phyloP scores from a whole-genome alignment of 1,284 basidiomycete genomes.

The Trametes hirsuta region DNA sequence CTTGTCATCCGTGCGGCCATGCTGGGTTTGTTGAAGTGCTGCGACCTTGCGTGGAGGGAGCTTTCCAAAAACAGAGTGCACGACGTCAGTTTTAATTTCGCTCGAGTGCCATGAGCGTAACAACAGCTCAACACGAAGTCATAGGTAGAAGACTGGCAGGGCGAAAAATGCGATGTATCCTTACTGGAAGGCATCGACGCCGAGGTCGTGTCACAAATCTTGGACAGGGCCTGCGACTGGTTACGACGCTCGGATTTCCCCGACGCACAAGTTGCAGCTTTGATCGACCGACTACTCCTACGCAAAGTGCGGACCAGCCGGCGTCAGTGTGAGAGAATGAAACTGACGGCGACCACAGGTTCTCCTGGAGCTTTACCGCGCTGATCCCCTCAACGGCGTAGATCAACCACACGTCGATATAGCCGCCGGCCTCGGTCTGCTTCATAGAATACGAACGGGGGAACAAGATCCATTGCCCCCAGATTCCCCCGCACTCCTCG shows the following conservation, averaged over 20 bases:
- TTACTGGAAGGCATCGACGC: constrained; percentile 74
- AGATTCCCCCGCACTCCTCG: constrained; percentile 53
- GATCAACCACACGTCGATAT: constrained; percentile 44
- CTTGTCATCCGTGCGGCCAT: constrained; percentile 74
- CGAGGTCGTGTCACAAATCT: constrained; percentile 54
- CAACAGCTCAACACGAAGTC: constrained; percentile 15
- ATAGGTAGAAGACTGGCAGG: constrained; percentile 86
- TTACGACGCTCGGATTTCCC: constrained; percentile 43
- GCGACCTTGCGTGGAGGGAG: constrained; percentile 84
- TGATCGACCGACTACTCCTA: constrained; percentile 57
- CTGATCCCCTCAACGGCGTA: constrained; percentile 40
- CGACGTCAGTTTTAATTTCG: constrained; percentile 60
- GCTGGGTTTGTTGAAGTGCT: constrained; percentile 79
- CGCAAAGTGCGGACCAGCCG: constrained; percentile 52
- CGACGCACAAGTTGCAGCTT: constrained; percentile 31
- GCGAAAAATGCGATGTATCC: constrained; percentile 84
- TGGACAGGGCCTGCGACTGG: constrained; percentile 62
- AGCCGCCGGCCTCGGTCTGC: constrained; percentile 43
- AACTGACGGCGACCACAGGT: constrained; percentile 35
- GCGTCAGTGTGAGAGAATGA: not conserved
- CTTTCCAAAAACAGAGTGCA: constrained; percentile 71
- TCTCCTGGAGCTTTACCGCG: constrained; percentile 55
- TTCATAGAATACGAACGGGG: constrained; percentile 44
- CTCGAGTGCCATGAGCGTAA: not conserved
- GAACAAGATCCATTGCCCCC: constrained; percentile 42